phyloP scores from a whole-genome alignment of 2,329 filamentous ascomycete genomes.

The Sarocladium brachiariae region DNA sequence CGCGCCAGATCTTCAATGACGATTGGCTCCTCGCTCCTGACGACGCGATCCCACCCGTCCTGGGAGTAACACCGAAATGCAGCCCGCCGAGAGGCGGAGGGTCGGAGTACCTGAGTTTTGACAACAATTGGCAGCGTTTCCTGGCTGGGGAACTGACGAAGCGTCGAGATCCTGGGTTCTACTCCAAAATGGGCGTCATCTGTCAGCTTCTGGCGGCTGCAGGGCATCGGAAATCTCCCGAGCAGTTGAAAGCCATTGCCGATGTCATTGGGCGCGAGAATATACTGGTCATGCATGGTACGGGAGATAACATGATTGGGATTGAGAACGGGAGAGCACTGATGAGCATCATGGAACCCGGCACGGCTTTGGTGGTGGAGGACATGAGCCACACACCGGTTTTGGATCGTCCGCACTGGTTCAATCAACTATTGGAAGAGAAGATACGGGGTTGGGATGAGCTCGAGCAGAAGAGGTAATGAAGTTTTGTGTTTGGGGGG shows the following conservation, averaged over 20 bases:
- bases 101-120: slow-evolving; percentile 48
- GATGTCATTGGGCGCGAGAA: slow-evolving; percentile 64
- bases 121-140: slow-evolving; percentile 74
- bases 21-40: slow-evolving; percentile 59
- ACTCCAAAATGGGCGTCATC: slow-evolving; percentile 62
- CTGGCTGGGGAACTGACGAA: slow-evolving; percentile 74
- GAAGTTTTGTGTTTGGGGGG: neutral
- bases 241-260: slow-evolving; percentile 57
- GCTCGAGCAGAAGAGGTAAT: neutral
- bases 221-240: slow-evolving; percentile 68
- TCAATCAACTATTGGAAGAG: slow-evolving; percentile 56
- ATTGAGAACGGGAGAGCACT: slow-evolving; percentile 63
- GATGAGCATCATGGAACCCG: slow-evolving; percentile 57
- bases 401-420: slow-evolving; percentile 63
- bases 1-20: slow-evolving; percentile 58
- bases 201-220: slow-evolving; percentile 72
- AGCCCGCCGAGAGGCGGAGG: slow-evolving; percentile 20
- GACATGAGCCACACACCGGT: slow-evolving; percentile 70
- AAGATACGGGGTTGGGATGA: slow-evolving; percentile 37
- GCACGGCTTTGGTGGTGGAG: slow-evolving; percentile 55
- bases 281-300: slow-evolving; percentile 74
- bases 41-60: slow-evolving; percentile 41
- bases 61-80: slow-evolving; percentile 33
- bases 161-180: slow-evolving; percentile 51
- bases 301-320: slow-evolving; percentile 69